phyloP scores from a whole-genome alignment of 805 yeast species.

The Lipomyces yamadae region DNA sequence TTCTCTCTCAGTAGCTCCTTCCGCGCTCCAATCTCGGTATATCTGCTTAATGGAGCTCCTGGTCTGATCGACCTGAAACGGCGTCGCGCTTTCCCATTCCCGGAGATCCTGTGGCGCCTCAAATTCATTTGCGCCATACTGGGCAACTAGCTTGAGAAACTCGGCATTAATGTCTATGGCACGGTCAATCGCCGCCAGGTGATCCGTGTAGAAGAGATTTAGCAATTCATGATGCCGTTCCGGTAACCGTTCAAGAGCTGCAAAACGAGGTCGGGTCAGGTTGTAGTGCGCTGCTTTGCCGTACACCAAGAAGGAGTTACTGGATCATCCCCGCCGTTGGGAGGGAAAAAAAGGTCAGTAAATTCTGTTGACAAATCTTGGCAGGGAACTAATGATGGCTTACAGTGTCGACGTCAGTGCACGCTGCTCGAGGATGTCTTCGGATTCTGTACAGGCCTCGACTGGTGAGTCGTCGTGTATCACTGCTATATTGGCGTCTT shows the following conservation, averaged over 20 bases:
- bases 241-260: constrained; percentile 6
- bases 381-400: neutral
- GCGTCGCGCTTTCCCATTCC: constrained; percentile 31
- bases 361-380: neutral
- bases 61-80: constrained; percentile 27
- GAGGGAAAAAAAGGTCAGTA: neutral
- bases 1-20: constrained; percentile 55
- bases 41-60: constrained; percentile 61
- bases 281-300: constrained; percentile 27
- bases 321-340: neutral
- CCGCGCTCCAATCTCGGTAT: constrained; percentile 74
- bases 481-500: neutral
- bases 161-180: constrained; percentile 37
- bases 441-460: constrained; percentile 2
- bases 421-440: constrained; percentile 19
- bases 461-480: neutral
- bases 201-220: constrained; percentile 19
- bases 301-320: constrained; percentile 30
- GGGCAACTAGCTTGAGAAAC: constrained; percentile 38
- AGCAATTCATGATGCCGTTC: constrained; percentile 18
- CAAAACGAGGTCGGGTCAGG: constrained; percentile 20
- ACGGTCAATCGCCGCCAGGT: constrained; percentile 21
- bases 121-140: constrained; percentile 37
- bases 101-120: constrained; percentile 37
- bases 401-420: constrained; percentile 32